phyloP scores from a whole-genome alignment of 2,329 filamentous ascomycete species.

The Microdochium nivale region DNA sequence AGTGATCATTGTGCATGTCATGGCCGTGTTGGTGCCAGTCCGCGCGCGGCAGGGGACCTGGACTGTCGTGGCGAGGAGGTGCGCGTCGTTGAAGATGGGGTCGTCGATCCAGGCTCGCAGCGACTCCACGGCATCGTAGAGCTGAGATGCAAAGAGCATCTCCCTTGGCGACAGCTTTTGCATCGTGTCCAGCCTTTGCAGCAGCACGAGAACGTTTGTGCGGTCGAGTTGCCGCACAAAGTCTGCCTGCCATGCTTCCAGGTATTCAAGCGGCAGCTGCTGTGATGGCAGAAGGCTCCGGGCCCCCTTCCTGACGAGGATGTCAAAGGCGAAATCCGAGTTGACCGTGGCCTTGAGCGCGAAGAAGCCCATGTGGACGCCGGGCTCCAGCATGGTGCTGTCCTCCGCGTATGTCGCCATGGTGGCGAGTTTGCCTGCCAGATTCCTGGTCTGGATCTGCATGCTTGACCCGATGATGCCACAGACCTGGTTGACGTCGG shows the following conservation, averaged over 20 bases:
- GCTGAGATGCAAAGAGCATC: conserved; percentile 32
- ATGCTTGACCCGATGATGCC: conserved; percentile 62
- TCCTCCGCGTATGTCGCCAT: conserved; percentile 53
- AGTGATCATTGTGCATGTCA: conserved; percentile 33
- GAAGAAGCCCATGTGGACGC: conserved; percentile 51
- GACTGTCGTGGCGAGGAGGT: conserved; percentile 27
- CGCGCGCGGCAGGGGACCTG: conserved; percentile 25
- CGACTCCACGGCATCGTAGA: conserved; percentile 28
- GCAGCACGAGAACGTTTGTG: conserved; percentile 28
- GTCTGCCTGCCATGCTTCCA: conserved; percentile 47
- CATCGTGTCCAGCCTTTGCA: conserved; percentile 27
- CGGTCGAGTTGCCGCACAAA: conserved; percentile 43
- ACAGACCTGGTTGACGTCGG: conserved; percentile 57
- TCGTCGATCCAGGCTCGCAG: conserved; percentile 29
- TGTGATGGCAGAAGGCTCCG: conserved; percentile 54
- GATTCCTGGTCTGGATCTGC: conserved; percentile 58
- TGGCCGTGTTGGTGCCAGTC: conserved; percentile 5
- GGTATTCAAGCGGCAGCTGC: conserved; percentile 39
- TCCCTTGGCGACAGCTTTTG: conserved; percentile 28
- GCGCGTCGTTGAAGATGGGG: conserved; percentile 30
- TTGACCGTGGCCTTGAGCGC: conserved; percentile 43
- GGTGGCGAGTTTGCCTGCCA: conserved; percentile 51
- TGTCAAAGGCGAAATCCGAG: conserved; percentile 36
- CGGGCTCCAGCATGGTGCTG: conserved; percentile 37
- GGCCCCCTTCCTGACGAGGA: conserved; percentile 47